A percentile compares a stretch with the other conserved stretches of the same genome.
Conservation (phyloP, 306 rosid genomes). For the Cicer judaicum region DNA sequence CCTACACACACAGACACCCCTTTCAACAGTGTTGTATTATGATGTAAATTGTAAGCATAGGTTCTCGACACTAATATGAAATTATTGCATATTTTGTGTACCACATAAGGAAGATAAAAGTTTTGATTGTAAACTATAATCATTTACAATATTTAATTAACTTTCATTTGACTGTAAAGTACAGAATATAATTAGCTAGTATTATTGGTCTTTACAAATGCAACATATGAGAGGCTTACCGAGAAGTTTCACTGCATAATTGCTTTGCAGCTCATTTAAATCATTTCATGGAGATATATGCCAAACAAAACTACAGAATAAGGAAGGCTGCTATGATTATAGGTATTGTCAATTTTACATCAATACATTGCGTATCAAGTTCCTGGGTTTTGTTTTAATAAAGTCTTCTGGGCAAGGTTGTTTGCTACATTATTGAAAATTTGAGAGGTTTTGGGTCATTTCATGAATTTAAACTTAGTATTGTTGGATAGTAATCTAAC, state of each 20-base stretch:
- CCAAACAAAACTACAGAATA: conserved; percentile 70
- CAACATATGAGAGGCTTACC: conserved; percentile 26
- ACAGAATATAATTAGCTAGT: conserved; percentile 5
- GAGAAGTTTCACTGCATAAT: conserved; percentile 37
- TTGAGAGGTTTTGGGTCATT: conserved; percentile 8
- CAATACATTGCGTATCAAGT: conserved; percentile 29
- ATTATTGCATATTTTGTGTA: conserved; percentile 20
- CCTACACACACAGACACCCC: not conserved
- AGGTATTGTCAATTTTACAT: conserved; percentile 57
- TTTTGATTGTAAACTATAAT: conserved; percentile 30
- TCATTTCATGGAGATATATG: conserved; percentile 83
- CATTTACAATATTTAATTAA: conserved; percentile 19
- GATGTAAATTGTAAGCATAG: conserved; percentile 8
- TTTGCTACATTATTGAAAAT: conserved; percentile 15
- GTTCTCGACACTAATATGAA: conserved; percentile 11
- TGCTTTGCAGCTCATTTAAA: conserved; percentile 85
- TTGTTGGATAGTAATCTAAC: conserved; percentile 39
- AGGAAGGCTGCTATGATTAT: conserved; percentile 60
- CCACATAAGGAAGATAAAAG: conserved; percentile 12
- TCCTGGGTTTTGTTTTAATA: conserved; percentile 24
- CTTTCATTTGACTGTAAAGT: conserved; percentile 33
- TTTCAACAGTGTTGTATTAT: conserved; percentile 1
- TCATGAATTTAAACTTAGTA: conserved; percentile 32
- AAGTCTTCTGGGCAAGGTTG: conserved; percentile 1
- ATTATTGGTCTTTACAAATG: conserved; percentile 20